A percentile compares a stretch with the other conserved stretches of the same genome.
Evolutionary conservation across 306 rosid species (phyloP).

Genomic region (Macrotyloma uniflorum): DNA sequence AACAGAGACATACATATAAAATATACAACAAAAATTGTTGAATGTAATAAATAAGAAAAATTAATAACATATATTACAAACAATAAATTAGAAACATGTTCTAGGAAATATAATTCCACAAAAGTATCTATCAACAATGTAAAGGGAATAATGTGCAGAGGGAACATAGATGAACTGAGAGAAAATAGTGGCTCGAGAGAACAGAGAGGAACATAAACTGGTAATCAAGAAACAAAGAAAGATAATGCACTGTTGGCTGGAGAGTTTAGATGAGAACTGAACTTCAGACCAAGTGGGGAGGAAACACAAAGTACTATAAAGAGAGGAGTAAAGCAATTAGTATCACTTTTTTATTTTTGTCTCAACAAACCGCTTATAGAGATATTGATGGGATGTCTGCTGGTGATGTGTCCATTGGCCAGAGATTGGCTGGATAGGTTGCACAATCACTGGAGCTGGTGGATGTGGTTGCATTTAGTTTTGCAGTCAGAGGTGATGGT

Average conservation of each 20-base stretch:
- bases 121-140: not conserved
- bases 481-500: too few relatives aligned
- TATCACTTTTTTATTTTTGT: too few relatives aligned
- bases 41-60: conserved; percentile 14
- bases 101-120: not conserved
- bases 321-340: too few relatives aligned
- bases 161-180: not conserved
- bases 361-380: too few relatives aligned
- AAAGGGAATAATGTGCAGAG: not conserved
- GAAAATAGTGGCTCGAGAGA: not conserved
- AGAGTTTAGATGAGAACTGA: not conserved
- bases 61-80: not conserved
- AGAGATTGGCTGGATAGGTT: not conserved
- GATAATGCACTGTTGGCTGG: not conserved
- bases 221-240: not conserved
- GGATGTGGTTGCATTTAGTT: not conserved
- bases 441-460: not conserved
- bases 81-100: conserved; percentile 5
- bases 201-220: not conserved
- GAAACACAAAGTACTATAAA: not conserved
- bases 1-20: not conserved
- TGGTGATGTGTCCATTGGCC: too few relatives aligned
- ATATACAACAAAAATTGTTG: not conserved
- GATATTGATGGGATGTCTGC: not conserved
- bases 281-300: not conserved